Conservation (phyloP, 2,329 filamentous ascomycete species). For the Cladosporium sp. region DNA sequence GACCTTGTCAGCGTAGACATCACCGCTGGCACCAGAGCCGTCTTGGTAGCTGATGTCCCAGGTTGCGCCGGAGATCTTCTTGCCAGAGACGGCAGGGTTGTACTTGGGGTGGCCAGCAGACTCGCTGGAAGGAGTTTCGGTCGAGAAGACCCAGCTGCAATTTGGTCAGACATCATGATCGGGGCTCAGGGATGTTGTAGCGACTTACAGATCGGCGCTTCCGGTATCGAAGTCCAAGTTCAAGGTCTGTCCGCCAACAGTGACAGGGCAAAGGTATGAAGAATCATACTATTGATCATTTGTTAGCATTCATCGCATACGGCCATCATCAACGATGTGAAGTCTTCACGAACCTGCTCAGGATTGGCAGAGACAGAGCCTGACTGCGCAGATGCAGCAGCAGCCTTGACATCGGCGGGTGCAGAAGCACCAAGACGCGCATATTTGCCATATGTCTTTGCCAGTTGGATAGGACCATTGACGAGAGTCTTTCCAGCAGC, state of each 20-base stretch:
- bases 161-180: background rate
- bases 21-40: slow-evolving; percentile 58
- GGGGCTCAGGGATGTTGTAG: too few relatives aligned
- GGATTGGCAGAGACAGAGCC: slow-evolving; percentile 39
- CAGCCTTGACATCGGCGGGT: slow-evolving; percentile 25
- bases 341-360: slow-evolving; percentile 16
- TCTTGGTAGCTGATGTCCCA: slow-evolving; percentile 66
- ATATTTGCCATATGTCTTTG: slow-evolving; percentile 40
- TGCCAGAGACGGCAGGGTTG: slow-evolving; percentile 43
- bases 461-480: slow-evolving; percentile 35
- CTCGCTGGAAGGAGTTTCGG: slow-evolving; percentile 48
- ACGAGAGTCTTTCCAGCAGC: slow-evolving; percentile 28
- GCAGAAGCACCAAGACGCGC: slow-evolving; percentile 26
- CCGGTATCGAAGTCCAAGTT: slow-evolving; percentile 69
- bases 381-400: slow-evolving; percentile 32
- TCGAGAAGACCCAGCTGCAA: slow-evolving; percentile 62
- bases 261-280: slow-evolving; percentile 51
- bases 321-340: background rate
- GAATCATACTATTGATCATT: slow-evolving; percentile 28
- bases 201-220: slow-evolving; percentile 60
- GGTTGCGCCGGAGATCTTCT: slow-evolving; percentile 44
- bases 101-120: slow-evolving; percentile 57
- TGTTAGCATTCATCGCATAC: background rate
- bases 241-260: slow-evolving; percentile 59
- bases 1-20: slow-evolving; percentile 64